Evolutionary conservation across 495 filamentous ascomycete genomes (phyloP), one percentile per base, ranked within the genome.

Genomic region (Sporormia fimetaria): DNA sequence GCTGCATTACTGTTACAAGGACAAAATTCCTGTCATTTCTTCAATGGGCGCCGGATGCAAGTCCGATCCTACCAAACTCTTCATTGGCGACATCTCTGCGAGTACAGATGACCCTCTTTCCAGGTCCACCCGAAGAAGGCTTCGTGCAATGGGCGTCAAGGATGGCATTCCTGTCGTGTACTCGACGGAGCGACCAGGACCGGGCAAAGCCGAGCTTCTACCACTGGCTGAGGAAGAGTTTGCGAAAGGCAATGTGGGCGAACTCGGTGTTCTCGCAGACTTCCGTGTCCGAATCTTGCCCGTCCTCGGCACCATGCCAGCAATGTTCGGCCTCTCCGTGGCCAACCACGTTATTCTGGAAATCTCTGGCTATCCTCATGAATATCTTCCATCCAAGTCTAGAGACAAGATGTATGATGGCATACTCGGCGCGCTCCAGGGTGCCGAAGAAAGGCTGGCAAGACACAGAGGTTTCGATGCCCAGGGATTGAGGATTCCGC

Each of bases 1-100:
- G 38, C 67, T 99, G 37, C 75, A 82, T 59, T 94, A 93, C 59
- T 99, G 90, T 60, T 67, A 84, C 45, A 66, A 77, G 40, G 70
- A 82, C 45, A 67, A 67, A 0, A 64, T 96, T 14, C 79, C 72
- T 0, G 82, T 98, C 4, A 82, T 99, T 41, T 87, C 84, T 7
- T 86, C 86, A 4, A 99, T 96, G 90, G 90, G 90, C 1, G 90
- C 90, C 1, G 90, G 87, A 1, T 96, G 88, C 61, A 99, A 99
- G 66, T 87, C 83, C 9, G 90, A 99, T 55, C 92, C 92, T 2
- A 94, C 88, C 1, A 70, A 79, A n/a, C 73, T 98, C 37, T 78
- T 81, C 52, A 80, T 96, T 15, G 86, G 85, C 14, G 90, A 99
- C 54, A 95, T 99, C 47, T 87, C 83, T 2, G 69, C 75, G 3